Evolutionary conservation across 345 rosid species (phyloP).

Genomic region (Geranium rotundifolium): DNA sequence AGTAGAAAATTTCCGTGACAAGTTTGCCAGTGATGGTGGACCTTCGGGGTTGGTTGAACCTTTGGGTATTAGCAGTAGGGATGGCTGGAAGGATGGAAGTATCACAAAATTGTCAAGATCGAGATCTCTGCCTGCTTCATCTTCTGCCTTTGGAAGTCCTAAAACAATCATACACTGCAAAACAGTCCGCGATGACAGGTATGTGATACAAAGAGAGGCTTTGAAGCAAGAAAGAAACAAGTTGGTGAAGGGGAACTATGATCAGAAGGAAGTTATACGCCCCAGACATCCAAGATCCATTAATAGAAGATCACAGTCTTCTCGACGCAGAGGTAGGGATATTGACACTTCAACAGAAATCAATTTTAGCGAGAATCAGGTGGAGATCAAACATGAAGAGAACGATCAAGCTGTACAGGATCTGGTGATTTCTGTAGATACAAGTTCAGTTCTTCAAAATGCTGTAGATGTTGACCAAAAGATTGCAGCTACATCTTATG

Average conservation of each 20-base stretch:
- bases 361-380: constrained; percentile 17
- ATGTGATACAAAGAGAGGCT: constrained; percentile 34
- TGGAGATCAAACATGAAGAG: constrained; percentile 19
- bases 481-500: constrained; percentile 19
- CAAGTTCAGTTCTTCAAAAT: constrained; percentile 28
- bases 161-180: constrained; percentile 24
- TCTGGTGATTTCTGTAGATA: constrained; percentile 15
- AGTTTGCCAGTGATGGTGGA: constrained; percentile 16
- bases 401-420: constrained; percentile 18
- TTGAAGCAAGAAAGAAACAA: constrained; percentile 37
- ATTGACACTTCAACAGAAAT: constrained; percentile 37
- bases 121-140: constrained; percentile 62
- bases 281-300: constrained; percentile 33
- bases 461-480: constrained; percentile 24
- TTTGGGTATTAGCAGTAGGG: constrained; percentile 87
- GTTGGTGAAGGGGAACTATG: constrained; percentile 29
- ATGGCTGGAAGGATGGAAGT: constrained; percentile 77
- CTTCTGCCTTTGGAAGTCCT: constrained; percentile 32
- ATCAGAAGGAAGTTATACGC: constrained; percentile 26
- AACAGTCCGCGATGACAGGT: constrained; percentile 29
- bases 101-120: constrained; percentile 43
- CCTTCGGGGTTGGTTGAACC: constrained; percentile 37
- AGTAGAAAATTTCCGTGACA: constrained; percentile 22
- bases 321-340: constrained; percentile 14
- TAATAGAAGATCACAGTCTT: constrained; percentile 24